Conservation (phyloP, 225 moss, liverwort and hornwort genomes). For the Bryum argenteum region DNA sequence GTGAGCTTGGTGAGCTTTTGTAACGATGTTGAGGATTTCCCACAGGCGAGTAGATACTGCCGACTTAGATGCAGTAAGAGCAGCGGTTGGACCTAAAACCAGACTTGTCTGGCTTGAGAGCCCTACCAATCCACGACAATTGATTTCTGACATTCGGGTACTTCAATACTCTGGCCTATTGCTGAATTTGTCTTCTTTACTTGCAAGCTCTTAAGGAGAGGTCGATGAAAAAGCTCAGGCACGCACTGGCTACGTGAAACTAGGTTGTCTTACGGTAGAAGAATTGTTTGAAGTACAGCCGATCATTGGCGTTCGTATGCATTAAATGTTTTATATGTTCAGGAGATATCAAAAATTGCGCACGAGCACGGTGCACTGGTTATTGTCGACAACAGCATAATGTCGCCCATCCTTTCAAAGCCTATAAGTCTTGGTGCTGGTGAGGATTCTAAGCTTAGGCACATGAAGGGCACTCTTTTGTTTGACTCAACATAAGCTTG, state of each 20-base stretch:
- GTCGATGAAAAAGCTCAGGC: neutral
- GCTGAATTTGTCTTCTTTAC: constrained; percentile 13
- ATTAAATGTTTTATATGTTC: constrained; percentile 21
- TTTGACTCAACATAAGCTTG: constrained; percentile 10
- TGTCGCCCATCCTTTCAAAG: constrained; percentile 87
- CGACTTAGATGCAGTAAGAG: constrained; percentile 66
- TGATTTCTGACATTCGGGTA: constrained; percentile 83
- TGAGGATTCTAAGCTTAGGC: constrained; percentile 30
- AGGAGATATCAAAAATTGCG: constrained; percentile 74
- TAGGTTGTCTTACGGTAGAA: neutral
- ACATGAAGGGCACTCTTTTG: neutral
- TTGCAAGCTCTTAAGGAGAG: constrained; percentile 5
- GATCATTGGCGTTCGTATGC: constrained; percentile 21
- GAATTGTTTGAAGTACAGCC: neutral
- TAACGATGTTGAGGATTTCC: constrained; percentile 5
- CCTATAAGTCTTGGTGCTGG: constrained; percentile 89
- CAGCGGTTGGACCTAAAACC: constrained; percentile 71
- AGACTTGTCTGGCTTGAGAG: constrained; percentile 91
- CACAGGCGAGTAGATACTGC: constrained; percentile 80
- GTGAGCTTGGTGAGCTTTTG: constrained; percentile 4
- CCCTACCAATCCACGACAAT: constrained; percentile 87
- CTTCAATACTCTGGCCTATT: constrained; percentile 8
- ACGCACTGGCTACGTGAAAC: neutral
- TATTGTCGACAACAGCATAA: constrained; percentile 93
- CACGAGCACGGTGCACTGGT: constrained; percentile 73